Evolutionary conservation across 495 filamentous ascomycete species (phyloP).

Genomic region (Neurospora hispaniola): DNA sequence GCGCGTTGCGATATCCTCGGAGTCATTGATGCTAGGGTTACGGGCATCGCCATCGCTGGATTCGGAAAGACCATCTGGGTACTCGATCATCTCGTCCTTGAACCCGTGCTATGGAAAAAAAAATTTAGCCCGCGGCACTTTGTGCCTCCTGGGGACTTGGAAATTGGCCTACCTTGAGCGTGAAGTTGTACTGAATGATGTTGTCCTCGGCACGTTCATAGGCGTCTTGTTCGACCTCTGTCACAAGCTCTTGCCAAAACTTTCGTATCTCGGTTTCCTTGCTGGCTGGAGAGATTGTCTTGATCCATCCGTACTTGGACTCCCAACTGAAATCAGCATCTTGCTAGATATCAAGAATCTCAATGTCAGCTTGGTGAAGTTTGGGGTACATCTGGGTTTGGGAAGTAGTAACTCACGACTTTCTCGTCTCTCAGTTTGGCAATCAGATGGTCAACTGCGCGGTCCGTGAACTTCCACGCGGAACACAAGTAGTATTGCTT

Average conservation of each 20-base stretch:
- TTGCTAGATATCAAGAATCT: neutral
- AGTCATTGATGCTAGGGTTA: neutral
- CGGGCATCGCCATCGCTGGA: neutral
- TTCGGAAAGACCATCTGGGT: neutral
- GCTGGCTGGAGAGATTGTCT: constrained; percentile 19
- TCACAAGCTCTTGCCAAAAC: constrained; percentile 5
- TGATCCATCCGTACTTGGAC: constrained; percentile 14
- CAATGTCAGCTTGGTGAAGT: neutral
- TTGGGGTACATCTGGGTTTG: neutral
- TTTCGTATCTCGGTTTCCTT: constrained; percentile 14
- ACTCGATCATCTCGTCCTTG: neutral
- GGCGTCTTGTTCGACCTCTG: constrained; percentile 10
- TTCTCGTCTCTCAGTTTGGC: neutral
- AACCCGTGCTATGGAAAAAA: neutral
- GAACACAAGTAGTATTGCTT: neutral
- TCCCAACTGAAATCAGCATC: constrained; percentile 23
- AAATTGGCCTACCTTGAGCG: constrained; percentile 12
- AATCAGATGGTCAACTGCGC: neutral
- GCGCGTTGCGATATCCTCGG: neutral
- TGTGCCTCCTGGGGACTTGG: neutral
- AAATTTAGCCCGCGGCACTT: neutral
- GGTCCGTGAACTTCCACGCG: neutral
- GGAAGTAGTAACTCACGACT: neutral
- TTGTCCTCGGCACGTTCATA: constrained; percentile 13
- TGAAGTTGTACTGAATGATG: constrained; percentile 11